Evolutionary conservation across 2,329 filamentous ascomycete species (phyloP).

Genomic region (Ampelomyces quisqualis): DNA sequence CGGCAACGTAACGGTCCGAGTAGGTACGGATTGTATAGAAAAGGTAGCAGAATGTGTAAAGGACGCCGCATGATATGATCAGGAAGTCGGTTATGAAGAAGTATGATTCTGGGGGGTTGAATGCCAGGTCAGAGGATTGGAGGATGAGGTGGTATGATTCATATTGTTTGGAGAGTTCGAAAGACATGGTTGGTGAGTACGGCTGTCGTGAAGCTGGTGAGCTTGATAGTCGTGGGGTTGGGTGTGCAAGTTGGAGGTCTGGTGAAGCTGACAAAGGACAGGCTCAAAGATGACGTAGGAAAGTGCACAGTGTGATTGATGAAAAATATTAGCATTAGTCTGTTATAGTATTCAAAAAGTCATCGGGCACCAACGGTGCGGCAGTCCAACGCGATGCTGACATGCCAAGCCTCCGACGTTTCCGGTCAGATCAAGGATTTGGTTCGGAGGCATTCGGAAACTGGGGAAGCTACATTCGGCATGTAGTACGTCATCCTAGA

Average conservation of each 20-base stretch:
- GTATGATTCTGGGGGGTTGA: constrained; percentile 44
- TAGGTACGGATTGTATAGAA: constrained; percentile 45
- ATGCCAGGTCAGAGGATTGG: constrained; percentile 51
- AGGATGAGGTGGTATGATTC: constrained; percentile 53
- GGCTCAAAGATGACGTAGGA: neutral
- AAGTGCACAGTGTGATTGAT: neutral
- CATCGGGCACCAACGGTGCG: constrained; percentile 9
- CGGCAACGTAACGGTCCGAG: constrained; percentile 39
- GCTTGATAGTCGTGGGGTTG: neutral
- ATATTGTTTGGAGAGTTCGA: constrained; percentile 31
- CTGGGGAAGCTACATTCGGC: neutral
- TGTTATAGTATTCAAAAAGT: no score
- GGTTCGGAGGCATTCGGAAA: neutral
- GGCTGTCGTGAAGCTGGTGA: neutral
- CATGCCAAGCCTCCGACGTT: constrained; percentile 27
- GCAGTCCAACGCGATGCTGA: constrained; percentile 11
- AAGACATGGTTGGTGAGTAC: constrained; percentile 25
- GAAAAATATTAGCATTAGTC: no score
- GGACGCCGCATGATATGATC: constrained; percentile 44
- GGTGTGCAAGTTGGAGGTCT: no score
- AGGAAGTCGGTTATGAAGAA: constrained; percentile 46
- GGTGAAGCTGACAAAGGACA: no score
- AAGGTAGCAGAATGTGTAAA: constrained; percentile 46
- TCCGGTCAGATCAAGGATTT: constrained; percentile 12
- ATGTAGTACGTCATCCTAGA: no score